These are phyloP conservation scores for Wallacemonas sp. DNA, from an alignment of 208 protist genomes.

Conservation along the genomic window DNA sequence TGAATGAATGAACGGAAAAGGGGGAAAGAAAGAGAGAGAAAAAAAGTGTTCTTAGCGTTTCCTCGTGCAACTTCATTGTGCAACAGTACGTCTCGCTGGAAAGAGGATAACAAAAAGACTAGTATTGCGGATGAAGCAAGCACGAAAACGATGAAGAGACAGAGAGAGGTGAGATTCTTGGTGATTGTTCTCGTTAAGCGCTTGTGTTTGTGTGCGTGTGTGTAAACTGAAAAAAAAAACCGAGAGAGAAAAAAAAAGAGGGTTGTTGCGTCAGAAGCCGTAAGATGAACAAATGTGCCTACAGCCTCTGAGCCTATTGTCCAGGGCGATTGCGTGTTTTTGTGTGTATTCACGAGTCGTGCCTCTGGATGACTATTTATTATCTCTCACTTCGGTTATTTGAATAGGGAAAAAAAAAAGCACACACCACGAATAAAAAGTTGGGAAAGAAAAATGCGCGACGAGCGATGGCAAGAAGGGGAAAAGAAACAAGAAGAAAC, in stretches of 20 bases:
- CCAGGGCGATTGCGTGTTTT: neutral
- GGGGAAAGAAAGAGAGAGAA: conserved; percentile 10
- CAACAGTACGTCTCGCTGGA: too few relatives aligned
- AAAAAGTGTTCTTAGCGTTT: too few relatives aligned
- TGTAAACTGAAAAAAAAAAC: conserved; percentile 19
- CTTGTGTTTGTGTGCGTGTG: too few relatives aligned
- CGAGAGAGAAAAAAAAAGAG: conserved; percentile 14
- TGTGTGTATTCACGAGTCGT: neutral
- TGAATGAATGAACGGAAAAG: neutral
- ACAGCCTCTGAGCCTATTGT: neutral
- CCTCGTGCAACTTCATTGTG: too few relatives aligned
- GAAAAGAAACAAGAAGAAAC: too few relatives aligned
- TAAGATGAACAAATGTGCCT: neutral
- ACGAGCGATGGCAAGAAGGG: neutral
- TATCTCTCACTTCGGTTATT: too few relatives aligned
- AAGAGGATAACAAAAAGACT: too few relatives aligned
- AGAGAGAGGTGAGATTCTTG: conserved; percentile 15
- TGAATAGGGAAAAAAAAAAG: neutral
- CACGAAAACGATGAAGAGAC: conserved; percentile 13
- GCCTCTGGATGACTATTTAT: too few relatives aligned
- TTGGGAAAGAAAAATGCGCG: neutral
- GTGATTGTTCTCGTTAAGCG: too few relatives aligned
- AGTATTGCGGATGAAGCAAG: too few relatives aligned
- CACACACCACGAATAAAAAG: neutral
- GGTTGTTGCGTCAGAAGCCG: neutral